Percentiles rank a stretch among this genome's conserved stretches.
Evolutionary conservation across 2,329 filamentous ascomycete genomes (phyloP).

Genomic region (Parastagonospora avenae): DNA sequence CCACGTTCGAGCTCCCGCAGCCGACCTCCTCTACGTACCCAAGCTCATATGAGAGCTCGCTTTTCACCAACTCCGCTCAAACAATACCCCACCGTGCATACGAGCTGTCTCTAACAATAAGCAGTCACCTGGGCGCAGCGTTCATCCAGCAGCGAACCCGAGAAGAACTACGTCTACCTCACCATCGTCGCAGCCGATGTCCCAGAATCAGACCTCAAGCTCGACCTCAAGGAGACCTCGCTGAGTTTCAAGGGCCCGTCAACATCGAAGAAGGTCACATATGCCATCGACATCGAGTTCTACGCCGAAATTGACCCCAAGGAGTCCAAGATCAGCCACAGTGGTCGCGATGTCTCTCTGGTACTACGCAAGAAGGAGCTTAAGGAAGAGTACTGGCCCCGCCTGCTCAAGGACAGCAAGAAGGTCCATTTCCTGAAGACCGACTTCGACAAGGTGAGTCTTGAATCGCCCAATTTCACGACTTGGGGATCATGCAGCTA

Average conservation of each 20-base stretch:
- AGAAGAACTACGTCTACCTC: constrained; percentile 94
- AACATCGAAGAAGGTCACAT: constrained; percentile 82
- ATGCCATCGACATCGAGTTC: constrained; percentile 85
- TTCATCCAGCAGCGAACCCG: constrained; percentile 76
- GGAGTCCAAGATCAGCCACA: constrained; percentile 87
- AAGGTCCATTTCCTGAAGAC: constrained; percentile 97
- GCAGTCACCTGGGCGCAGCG: constrained; percentile 97
- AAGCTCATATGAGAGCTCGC: background rate
- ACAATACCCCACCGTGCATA: background rate
- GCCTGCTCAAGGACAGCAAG: constrained; percentile 86
- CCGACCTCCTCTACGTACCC: background rate
- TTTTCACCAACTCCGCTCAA: background rate
- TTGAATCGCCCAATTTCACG: background rate
- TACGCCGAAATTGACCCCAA: constrained; percentile 87
- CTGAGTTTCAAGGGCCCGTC: constrained; percentile 85
- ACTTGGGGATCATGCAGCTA: background rate
- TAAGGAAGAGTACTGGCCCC: constrained; percentile 93
- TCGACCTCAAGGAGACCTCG: constrained; percentile 73
- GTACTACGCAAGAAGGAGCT: constrained; percentile 97
- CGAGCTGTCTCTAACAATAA: constrained; percentile 21
- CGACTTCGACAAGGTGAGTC: constrained; percentile 88
- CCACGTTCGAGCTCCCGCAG: constrained; percentile 7
- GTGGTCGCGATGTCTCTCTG: constrained; percentile 83
- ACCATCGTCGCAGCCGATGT: constrained; percentile 91
- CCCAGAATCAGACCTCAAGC: constrained; percentile 72